phyloP scores from a whole-genome alignment of 495 filamentous ascomycete genomes.

The Penicillium bovifimosum region DNA sequence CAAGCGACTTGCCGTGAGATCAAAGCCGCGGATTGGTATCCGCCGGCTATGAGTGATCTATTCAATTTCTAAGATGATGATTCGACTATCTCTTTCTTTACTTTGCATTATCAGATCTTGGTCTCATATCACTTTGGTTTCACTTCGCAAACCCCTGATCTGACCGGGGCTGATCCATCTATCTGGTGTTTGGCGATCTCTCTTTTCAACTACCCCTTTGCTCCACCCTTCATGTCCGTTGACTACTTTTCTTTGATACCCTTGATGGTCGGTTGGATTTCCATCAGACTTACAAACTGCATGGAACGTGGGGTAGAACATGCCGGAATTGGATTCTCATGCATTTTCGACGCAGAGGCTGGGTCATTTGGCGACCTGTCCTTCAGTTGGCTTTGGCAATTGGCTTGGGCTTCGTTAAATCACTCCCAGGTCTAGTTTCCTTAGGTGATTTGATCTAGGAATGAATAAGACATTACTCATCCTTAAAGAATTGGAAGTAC shows the following conservation, averaged over 20 bases:
- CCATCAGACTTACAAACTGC: background rate
- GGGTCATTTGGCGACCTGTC: background rate
- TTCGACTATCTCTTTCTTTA: background rate
- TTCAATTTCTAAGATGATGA: background rate
- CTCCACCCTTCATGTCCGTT: background rate
- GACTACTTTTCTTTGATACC: constrained; percentile 8
- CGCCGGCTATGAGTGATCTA: constrained; percentile 29
- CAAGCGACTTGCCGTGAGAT: constrained; percentile 25
- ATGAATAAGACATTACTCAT: too few relatives aligned
- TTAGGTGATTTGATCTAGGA: too few relatives aligned
- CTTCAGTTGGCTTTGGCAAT: background rate
- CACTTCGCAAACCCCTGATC: background rate
- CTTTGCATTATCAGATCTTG: background rate
- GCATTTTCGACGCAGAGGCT: background rate
- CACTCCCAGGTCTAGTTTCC: too few relatives aligned
- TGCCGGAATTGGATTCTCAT: background rate
- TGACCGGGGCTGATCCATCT: background rate
- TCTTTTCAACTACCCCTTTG: background rate
- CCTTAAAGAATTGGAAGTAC: too few relatives aligned
- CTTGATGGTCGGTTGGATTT: background rate
- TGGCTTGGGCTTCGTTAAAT: too few relatives aligned
- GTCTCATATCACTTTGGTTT: background rate
- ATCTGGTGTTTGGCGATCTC: background rate
- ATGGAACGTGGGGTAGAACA: background rate
- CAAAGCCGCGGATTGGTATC: constrained; percentile 37